Evolutionary conservation across 169 alveolate species (phyloP).

Genomic region (Plasmodium chabaudi): DNA sequence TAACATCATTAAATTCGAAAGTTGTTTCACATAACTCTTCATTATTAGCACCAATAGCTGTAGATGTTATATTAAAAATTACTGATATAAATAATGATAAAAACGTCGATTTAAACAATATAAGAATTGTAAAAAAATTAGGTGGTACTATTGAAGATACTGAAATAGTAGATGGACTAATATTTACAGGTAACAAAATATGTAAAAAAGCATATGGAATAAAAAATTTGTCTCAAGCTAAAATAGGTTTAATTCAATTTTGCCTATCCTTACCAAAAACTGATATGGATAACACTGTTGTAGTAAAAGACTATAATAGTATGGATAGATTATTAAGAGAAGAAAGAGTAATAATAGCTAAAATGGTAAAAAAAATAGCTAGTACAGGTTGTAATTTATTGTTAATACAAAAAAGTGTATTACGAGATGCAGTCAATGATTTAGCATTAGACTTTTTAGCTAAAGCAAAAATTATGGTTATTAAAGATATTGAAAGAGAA

Average conservation of each 20-base stretch:
- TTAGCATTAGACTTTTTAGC: conserved; percentile 97
- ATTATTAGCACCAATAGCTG: conserved; percentile 99
- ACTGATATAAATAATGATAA: conserved; percentile 83
- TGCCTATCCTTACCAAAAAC: conserved; percentile 99
- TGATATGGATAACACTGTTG: conserved; percentile 98
- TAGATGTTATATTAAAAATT: conserved; percentile 95
- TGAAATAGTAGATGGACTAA: conserved; percentile 98
- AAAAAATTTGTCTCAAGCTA: conserved; percentile 93
- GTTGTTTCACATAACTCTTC: conserved; percentile 97
- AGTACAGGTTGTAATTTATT: conserved; percentile 99
- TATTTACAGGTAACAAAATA: conserved; percentile 96
- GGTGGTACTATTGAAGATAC: conserved; percentile 99
- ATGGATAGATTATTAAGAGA: conserved; percentile 96
- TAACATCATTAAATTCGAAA: conserved; percentile 97
- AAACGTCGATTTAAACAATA: conserved; percentile 92
- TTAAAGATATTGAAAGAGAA: conserved; percentile 98
- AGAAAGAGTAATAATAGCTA: conserved; percentile 97
- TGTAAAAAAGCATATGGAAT: conserved; percentile 97
- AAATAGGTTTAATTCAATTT: conserved; percentile 98
- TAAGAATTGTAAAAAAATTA: conserved; percentile 92
- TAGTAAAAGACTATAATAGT: conserved; percentile 94
- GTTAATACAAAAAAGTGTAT: conserved; percentile 97
- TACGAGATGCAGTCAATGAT: conserved; percentile 98
- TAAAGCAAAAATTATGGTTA: conserved; percentile 97
- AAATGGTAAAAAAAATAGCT: conserved; percentile 97